A percentile compares a stretch with the other conserved stretches of the same genome.
Conservation (phyloP, 1,284 basidiomycete species). For the Sporisorium reilianum region DNA sequence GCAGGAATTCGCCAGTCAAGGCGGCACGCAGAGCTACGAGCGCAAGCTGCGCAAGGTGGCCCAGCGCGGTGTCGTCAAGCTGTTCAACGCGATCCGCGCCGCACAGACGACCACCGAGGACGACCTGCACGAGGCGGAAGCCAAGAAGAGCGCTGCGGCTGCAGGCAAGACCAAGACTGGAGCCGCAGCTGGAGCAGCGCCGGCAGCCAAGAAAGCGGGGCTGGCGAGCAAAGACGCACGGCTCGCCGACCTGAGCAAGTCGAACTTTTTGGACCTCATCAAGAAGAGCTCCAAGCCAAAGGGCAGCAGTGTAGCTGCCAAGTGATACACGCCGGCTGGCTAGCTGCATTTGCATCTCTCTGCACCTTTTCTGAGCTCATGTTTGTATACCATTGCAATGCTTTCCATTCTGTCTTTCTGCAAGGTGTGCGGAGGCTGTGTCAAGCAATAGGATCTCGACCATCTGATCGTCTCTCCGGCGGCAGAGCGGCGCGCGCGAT, state of each 20-base stretch:
- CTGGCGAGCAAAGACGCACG: slow-evolving; percentile 58
- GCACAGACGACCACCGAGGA: slow-evolving; percentile 63
- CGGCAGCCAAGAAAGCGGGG: slow-evolving; percentile 37
- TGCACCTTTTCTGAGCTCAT: neutral
- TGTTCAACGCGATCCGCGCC: slow-evolving; percentile 68
- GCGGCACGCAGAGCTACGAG: slow-evolving; percentile 63
- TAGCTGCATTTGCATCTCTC: neutral
- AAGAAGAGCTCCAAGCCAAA: slow-evolving; percentile 40
- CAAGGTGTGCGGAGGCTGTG: neutral
- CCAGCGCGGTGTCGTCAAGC: slow-evolving; percentile 68
- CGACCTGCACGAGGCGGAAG: slow-evolving; percentile 55
- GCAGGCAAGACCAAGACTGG: neutral
- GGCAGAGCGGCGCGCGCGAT: neutral
- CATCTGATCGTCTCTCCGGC: too few species aligned
- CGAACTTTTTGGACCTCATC: slow-evolving; percentile 67
- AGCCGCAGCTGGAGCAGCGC: neutral
- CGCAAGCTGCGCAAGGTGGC: slow-evolving; percentile 65
- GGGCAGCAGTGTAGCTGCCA: slow-evolving; percentile 32
- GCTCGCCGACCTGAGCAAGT: slow-evolving; percentile 64
- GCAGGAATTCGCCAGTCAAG: slow-evolving; percentile 51
- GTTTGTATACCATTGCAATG: slow-evolving; percentile 26
- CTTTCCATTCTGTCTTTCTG: neutral
- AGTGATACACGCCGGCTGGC: slow-evolving; percentile 10
- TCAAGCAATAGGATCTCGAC: neutral
- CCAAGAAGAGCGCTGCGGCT: slow-evolving; percentile 25